Evolutionary conservation across 257 asterid genomes (phyloP).

Genomic region (Jacaranda mimosifolia): DNA sequence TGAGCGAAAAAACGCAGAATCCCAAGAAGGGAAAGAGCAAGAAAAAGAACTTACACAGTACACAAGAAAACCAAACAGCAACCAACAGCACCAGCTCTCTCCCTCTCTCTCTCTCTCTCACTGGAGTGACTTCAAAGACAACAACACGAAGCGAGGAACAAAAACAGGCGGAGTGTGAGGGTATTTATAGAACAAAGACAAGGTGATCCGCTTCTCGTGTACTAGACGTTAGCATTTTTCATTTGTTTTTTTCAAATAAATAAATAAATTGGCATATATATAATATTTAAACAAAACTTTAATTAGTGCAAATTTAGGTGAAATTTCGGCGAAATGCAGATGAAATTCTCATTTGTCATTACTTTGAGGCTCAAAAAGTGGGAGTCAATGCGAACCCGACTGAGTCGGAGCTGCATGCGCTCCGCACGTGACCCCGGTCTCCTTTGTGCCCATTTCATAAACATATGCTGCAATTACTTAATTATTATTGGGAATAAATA

Average conservation of each 20-base stretch:
- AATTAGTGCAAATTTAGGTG: conserved; percentile 38
- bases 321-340: conserved; percentile 42
- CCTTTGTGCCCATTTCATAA: conserved; percentile 11
- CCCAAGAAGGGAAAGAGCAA: neutral
- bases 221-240: conserved; percentile 37
- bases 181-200: conserved; percentile 58
- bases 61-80: conserved; percentile 33
- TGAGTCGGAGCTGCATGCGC: conserved; percentile 35
- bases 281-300: neutral
- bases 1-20: neutral
- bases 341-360: conserved; percentile 44
- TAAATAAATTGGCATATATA: neutral
- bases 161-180: conserved; percentile 9
- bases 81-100: conserved; percentile 23
- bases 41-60: conserved; percentile 39
- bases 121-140: conserved; percentile 4
- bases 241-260: neutral
- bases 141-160: neutral
- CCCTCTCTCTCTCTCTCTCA: conserved; percentile 27
- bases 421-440: conserved; percentile 19
- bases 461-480: too few species aligned
- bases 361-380: conserved; percentile 12
- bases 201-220: conserved; percentile 66
- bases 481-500: too few species aligned
- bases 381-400: conserved; percentile 35